These are phyloP conservation scores for Ogataea chonburiensis DNA, from an alignment of 805 yeast genomes.

Conservation along the genomic window DNA sequence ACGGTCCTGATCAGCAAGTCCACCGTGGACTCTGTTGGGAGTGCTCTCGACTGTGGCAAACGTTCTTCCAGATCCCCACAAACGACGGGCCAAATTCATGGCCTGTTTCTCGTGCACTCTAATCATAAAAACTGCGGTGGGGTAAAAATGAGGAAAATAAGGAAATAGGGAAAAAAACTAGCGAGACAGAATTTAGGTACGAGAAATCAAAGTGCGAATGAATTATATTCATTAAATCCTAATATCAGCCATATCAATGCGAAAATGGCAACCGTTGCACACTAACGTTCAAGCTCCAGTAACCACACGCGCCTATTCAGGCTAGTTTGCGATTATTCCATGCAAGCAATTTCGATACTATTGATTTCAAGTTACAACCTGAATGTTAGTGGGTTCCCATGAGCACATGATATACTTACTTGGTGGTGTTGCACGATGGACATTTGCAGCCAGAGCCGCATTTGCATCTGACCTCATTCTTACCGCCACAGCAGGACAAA, in stretches of 20 bases:
- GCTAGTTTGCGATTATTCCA: too few species aligned
- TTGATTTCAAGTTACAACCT: too few species aligned
- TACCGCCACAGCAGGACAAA: slow-evolving; percentile 29
- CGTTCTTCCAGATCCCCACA: slow-evolving; percentile 14
- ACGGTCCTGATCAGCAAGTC: slow-evolving; percentile 78
- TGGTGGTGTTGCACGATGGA: slow-evolving; percentile 38
- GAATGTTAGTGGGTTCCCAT: slow-evolving; percentile 2
- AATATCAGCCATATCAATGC: too few species aligned
- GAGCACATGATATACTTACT: slow-evolving; percentile 17
- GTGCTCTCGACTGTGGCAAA: slow-evolving; percentile 47
- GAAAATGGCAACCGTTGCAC: too few species aligned
- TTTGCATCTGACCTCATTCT: slow-evolving; percentile 28
- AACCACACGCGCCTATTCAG: too few species aligned
- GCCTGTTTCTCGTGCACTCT: neutral
- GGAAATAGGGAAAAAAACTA: slow-evolving; percentile 1
- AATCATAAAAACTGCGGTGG: slow-evolving; percentile 10
- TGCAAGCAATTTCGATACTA: too few species aligned
- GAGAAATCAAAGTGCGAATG: neutral
- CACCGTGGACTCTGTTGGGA: slow-evolving; percentile 63
- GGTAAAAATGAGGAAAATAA: too few species aligned
- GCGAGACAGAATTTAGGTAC: neutral
- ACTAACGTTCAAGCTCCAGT: too few species aligned
- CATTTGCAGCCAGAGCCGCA: slow-evolving; percentile 38
- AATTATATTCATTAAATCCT: neutral
- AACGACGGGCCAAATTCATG: slow-evolving; percentile 1